Evolutionary conservation across 805 yeast species (phyloP).

Genomic region (Grigorovia transvaalensis): DNA sequence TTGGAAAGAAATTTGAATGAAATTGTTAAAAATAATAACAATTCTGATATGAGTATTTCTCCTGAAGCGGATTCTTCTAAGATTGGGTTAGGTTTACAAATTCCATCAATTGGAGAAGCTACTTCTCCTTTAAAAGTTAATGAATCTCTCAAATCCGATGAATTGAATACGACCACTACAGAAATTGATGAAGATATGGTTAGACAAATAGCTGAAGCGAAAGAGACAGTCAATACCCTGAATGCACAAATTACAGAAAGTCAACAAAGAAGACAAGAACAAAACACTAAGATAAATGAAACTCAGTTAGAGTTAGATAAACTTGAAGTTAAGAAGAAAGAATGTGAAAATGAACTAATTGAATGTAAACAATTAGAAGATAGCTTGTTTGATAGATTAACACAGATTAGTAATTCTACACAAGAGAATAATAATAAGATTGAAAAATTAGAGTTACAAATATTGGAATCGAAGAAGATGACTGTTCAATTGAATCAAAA

Average conservation of each 20-base stretch:
- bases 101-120: neutral
- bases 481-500: constrained; percentile 57
- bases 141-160: neutral
- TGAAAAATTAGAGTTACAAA: constrained; percentile 1
- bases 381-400: constrained; percentile 2
- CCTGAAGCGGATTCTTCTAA: neutral
- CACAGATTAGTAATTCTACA: neutral
- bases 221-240: neutral
- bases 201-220: neutral
- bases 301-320: neutral
- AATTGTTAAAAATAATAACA: neutral
- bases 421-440: constrained; percentile 1
- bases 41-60: too few relatives aligned
- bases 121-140: constrained; percentile 20
- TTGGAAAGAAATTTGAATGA: neutral
- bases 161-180: constrained; percentile 9
- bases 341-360: neutral
- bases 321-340: neutral
- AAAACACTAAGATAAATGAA: neutral
- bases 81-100: neutral
- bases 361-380: constrained; percentile 2
- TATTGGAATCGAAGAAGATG: constrained; percentile 1
- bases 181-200: neutral
- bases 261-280: neutral
- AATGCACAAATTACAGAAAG: constrained; percentile 1